phyloP scores from a whole-genome alignment of 345 rosid species.

The Corchorus olitorius region DNA sequence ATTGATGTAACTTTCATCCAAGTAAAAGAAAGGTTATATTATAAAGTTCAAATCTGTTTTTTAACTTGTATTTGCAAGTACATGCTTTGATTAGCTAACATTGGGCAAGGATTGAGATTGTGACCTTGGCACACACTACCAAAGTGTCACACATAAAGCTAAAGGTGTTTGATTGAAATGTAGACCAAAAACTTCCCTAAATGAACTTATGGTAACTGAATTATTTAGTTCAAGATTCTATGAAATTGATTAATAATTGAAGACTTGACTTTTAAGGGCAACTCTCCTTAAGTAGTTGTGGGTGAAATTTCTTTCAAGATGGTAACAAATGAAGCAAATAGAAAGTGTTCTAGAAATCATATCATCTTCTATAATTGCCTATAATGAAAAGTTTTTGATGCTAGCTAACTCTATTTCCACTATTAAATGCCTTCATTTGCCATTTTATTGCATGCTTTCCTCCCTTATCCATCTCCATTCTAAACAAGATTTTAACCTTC shows the following conservation, averaged over 20 bases:
- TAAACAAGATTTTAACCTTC: background rate
- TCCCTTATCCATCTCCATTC: background rate
- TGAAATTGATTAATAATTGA: background rate
- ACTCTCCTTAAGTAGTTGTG: background rate
- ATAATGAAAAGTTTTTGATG: slow-evolving; percentile 12
- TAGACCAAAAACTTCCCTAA: too few relatives aligned
- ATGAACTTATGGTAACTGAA: background rate
- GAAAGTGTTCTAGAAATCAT: background rate
- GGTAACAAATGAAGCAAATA: slow-evolving; percentile 4
- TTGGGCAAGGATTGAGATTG: background rate
- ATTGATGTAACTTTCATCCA: background rate
- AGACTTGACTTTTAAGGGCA: background rate
- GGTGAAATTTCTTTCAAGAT: slow-evolving; percentile 1
- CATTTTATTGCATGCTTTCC: background rate
- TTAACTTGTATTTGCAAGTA: background rate
- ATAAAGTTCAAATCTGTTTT: background rate
- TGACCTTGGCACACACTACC: background rate
- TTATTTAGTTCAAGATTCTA: background rate
- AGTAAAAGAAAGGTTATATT: background rate
- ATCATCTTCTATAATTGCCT: background rate
- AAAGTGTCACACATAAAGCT: too few relatives aligned
- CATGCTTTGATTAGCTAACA: background rate
- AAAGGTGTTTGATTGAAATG: too few relatives aligned
- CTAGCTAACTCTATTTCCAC: background rate
- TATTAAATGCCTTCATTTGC: slow-evolving; percentile 9